Base-by-base conservation (phyloP, 163 green algal species). In the Chlamydomonas reinhardtii region DNA sequence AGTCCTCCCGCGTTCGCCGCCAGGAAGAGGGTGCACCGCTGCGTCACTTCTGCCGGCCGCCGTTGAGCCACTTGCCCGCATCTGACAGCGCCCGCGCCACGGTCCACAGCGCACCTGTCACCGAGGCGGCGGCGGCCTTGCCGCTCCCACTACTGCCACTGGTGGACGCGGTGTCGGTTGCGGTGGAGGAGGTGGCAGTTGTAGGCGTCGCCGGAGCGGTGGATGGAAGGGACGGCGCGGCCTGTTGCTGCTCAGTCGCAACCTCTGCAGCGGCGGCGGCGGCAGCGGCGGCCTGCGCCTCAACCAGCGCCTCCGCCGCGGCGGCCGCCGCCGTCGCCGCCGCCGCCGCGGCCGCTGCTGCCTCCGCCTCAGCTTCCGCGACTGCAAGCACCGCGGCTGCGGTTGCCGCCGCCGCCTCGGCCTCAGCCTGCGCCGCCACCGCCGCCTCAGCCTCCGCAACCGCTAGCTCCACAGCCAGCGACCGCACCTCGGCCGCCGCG, bases 31-130 rank as follows among this genome's bases (percentile, higher is more conserved):
- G n/a, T n/a, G n/a, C n/a, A n/a, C n/a, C n/a, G n/a, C n/a, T n/a
- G n/a, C n/a, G n/a, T n/a, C 74, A 81, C 20, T 81, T 81, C 62
- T 37, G 31, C n/a, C 27, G n/a, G 48, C 48, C 59, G 19, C 74
- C 74, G 43, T 20, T 34, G 20, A 62, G 15, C 31, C 74, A 37
- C 56, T 61, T 82, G 74, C 35, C 32, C 0, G 62, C 20, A 17
- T 16, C 39, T 27, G 35, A 59, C 62, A 84, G 2, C 5, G 65
- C 59, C 64, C 52, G 37, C 3, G 32, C 62, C 39, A 65, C 29
- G 25, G 48, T 29, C 64, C 62, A 84, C 37, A 84, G 37, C 76
- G 72, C 54, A 8, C 64, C 76, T 15, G 37, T 66, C 20, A 74
- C 37, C 4, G 62, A 27, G 39, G 62, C 17, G 17, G 37, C 64